These are phyloP conservation scores for Suillus alpinus DNA, from an alignment of 768 basidiomycete species.

Conservation along the genomic window DNA sequence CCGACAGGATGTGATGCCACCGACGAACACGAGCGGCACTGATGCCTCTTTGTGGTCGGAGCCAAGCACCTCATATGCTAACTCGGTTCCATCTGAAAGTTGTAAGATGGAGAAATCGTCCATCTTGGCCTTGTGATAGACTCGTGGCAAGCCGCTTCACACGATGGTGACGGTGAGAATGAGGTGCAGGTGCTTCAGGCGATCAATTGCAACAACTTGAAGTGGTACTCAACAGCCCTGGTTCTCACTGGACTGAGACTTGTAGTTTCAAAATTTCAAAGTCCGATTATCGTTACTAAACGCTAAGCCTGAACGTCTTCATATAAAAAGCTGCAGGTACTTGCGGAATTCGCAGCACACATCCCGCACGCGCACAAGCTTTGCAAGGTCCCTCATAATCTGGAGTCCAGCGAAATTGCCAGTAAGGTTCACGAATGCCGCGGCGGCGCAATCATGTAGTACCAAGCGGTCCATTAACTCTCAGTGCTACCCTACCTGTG, in stretches of 20 bases:
- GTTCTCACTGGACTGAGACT: no score
- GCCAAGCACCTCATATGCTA: conserved; percentile 45
- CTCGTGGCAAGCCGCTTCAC: not conserved
- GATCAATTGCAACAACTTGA: no score
- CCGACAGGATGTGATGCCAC: conserved; percentile 38
- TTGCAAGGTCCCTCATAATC: not conserved
- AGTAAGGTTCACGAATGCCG: not conserved
- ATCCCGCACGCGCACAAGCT: not conserved
- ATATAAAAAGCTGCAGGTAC: no score
- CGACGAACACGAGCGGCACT: conserved; percentile 41
- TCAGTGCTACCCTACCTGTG: not conserved
- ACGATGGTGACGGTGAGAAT: not conserved
- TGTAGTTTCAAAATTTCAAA: no score
- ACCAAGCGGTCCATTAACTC: not conserved
- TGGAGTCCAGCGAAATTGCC: not conserved
- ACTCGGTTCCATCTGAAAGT: conserved; percentile 42
- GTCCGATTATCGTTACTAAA: no score
- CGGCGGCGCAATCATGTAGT: no score
- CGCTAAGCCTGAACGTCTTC: no score
- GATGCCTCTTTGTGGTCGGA: conserved; percentile 28
- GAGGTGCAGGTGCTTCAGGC: no score
- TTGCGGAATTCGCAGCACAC: not conserved
- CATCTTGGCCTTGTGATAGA: conserved; percentile 1
- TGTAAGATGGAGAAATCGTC: conserved; percentile 15
- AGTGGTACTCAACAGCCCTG: no score